Conservation (phyloP, 106 monocot genomes). For the Xerophyta viscosa region DNA sequence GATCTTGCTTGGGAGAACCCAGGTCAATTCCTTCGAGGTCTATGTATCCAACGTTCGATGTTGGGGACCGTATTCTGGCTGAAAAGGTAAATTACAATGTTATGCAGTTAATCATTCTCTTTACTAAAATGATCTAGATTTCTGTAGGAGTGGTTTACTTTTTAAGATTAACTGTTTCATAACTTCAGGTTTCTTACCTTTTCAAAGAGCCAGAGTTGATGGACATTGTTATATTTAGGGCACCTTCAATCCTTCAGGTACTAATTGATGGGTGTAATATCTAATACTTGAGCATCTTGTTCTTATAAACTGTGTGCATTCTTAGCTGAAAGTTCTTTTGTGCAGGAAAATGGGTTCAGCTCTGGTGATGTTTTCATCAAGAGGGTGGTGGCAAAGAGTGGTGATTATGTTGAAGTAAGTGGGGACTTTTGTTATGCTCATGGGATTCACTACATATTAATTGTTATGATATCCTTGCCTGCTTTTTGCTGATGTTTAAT, state of each 20-base stretch:
- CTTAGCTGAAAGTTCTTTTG: too few species aligned
- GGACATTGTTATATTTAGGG: constrained; percentile 85
- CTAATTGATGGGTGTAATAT: too few species aligned
- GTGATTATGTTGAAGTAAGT: constrained; percentile 82
- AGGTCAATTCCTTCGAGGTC: constrained; percentile 59
- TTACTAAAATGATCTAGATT: too few species aligned
- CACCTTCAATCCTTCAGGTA: constrained; percentile 67
- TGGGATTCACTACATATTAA: background rate
- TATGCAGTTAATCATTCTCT: background rate
- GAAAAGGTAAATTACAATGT: constrained; percentile 50
- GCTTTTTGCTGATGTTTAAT: background rate
- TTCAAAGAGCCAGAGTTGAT: constrained; percentile 71
- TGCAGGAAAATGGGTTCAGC: constrained; percentile 60
- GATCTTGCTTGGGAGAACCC: constrained; percentile 53
- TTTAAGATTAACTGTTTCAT: too few species aligned
- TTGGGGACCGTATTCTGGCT: constrained; percentile 64
- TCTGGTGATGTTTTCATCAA: constrained; percentile 90
- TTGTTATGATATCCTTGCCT: background rate
- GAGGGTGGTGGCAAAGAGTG: constrained; percentile 84
- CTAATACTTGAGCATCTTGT: too few species aligned
- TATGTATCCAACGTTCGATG: constrained; percentile 73
- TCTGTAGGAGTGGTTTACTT: too few species aligned
- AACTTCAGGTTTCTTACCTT: constrained; percentile 91
- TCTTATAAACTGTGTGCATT: too few species aligned
- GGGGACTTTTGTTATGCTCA: background rate